Conservation (phyloP, 495 filamentous ascomycete species). For the Aspergillus homomorphus region DNA sequence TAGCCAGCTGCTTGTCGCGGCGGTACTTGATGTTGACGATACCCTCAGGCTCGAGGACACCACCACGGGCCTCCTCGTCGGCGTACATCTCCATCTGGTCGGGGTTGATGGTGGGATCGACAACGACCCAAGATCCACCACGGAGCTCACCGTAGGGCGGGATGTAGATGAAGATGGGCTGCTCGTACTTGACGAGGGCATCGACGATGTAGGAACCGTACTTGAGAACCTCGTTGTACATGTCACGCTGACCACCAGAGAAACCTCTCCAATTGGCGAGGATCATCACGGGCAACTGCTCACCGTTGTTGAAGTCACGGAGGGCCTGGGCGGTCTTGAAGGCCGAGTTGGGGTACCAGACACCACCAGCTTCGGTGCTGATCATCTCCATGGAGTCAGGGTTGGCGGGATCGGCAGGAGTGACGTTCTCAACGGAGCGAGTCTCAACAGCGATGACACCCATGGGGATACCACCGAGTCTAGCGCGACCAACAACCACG, state of each 20-base stretch:
- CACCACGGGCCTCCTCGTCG: slow-evolving; percentile 90
- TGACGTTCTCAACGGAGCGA: slow-evolving; percentile 92
- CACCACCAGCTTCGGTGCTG: slow-evolving; percentile 89
- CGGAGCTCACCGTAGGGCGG: slow-evolving; percentile 94
- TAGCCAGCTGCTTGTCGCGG: slow-evolving; percentile 95
- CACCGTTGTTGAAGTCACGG: slow-evolving; percentile 97
- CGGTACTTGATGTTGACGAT: slow-evolving; percentile 98
- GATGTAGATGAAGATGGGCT: slow-evolving; percentile 98
- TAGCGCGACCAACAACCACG: slow-evolving; percentile 93
- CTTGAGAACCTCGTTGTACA: slow-evolving; percentile 99
- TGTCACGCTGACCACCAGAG: slow-evolving; percentile 97
- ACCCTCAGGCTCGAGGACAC: slow-evolving; percentile 96
- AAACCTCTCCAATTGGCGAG: slow-evolving; percentile 99
- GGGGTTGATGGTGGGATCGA: slow-evolving; percentile 96
- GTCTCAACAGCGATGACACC: slow-evolving; percentile 98
- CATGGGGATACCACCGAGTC: slow-evolving; percentile 95
- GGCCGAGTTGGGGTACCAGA: slow-evolving; percentile 99
- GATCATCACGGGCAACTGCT: slow-evolving; percentile 98
- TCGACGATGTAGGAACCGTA: slow-evolving; percentile 99
- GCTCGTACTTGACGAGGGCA: slow-evolving; percentile 95
- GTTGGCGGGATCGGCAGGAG: slow-evolving; percentile 96
- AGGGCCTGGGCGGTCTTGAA: slow-evolving; percentile 99
- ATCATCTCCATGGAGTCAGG: slow-evolving; percentile 97
- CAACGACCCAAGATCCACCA: slow-evolving; percentile 98
- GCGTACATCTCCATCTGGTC: slow-evolving; percentile 99